Base-by-base conservation (phyloP, 768 basidiomycete species). In the Rhodosporidiobolus odoratus region DNA sequence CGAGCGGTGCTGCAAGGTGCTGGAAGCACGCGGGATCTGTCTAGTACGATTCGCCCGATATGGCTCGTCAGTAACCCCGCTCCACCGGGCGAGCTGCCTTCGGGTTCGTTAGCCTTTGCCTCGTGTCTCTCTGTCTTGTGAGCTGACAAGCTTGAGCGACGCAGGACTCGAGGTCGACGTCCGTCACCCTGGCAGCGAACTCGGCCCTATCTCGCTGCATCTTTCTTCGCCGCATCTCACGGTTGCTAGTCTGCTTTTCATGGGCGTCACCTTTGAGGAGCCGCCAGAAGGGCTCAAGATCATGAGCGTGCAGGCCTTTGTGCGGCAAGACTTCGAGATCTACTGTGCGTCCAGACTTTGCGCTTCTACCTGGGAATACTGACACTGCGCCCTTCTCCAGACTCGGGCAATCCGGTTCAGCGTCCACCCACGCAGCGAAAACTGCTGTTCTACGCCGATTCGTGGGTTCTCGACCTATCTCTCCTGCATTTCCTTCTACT, bases 221-320 rank as follows among this genome's bases (percentile, higher is more conserved):
- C 30, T 69, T 37, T 73, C 68, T 8, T 66, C 64, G 25, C 62
- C 68, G 9, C 72, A 73, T 35, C 53, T 73, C 3, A 73, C 68
- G 17, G 68, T 73, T 45, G 68, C 72, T 8, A 50, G 57, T 2
- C 41, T 73, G 30, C 34, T 73, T 10, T 66, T 66, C 65, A 41
- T 73, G 23, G 19, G 50, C 43, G 41, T 69, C 32, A 62, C 61
- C 0, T 57, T 73, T 45, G 68, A 66, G 47, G 9, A 34, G 1
- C 72, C 72, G 35, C 71, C 71, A 1, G 56, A 62, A 27, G 69
- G 69, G 12, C 30, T 73, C 35, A 65, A 68, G 41, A 62, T 73
- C 64, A 65, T 73, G 63, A 58, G 54, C 30, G 64, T 73, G 3
- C 57, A 64, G 19, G 63, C 72, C 2, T 65, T 58, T 53, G 64